These are phyloP conservation scores for Daedaleopsis sinensis DNA, from an alignment of 768 basidiomycete species.

Conservation along the genomic window DNA sequence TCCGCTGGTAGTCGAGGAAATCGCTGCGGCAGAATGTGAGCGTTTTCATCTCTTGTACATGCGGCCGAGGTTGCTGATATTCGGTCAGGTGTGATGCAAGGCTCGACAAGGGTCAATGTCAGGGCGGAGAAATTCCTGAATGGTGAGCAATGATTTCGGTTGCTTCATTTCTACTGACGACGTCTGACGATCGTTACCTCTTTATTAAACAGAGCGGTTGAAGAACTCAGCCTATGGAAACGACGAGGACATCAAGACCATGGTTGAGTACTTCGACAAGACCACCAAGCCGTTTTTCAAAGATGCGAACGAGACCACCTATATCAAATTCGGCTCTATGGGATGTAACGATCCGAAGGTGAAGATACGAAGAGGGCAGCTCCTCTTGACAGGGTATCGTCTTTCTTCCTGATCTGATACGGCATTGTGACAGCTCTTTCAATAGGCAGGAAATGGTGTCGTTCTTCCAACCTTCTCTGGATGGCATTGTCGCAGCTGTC, in stretches of 20 bases:
- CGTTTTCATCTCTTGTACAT: neutral
- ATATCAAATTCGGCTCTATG: conserved; percentile 45
- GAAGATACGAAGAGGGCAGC: conserved; percentile 43
- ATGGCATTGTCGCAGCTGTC: conserved; percentile 35
- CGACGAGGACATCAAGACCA: conserved; percentile 38
- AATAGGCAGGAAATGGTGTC: conserved; percentile 39
- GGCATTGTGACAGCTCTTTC: neutral
- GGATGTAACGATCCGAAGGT: conserved; percentile 42
- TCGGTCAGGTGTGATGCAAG: conserved; percentile 42
- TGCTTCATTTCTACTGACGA: neutral
- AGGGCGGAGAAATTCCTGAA: conserved; percentile 36
- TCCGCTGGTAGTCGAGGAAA: conserved; percentile 37
- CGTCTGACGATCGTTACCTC: neutral
- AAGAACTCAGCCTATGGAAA: conserved; percentile 35
- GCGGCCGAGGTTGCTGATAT: neutral
- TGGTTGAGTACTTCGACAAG: conserved; percentile 44
- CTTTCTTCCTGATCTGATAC: neutral
- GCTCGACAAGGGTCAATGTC: conserved; percentile 43
- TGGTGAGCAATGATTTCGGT: conserved; percentile 23
- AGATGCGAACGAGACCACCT: conserved; percentile 41
- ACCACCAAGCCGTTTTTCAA: conserved; percentile 48
- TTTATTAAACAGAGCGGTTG: neutral
- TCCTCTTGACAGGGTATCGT: conserved; percentile 41
- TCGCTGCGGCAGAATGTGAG: conserved; percentile 40
- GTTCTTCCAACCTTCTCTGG: conserved; percentile 48